Conservation (phyloP, 805 yeast genomes). For the Pichia gijzeniarum region DNA sequence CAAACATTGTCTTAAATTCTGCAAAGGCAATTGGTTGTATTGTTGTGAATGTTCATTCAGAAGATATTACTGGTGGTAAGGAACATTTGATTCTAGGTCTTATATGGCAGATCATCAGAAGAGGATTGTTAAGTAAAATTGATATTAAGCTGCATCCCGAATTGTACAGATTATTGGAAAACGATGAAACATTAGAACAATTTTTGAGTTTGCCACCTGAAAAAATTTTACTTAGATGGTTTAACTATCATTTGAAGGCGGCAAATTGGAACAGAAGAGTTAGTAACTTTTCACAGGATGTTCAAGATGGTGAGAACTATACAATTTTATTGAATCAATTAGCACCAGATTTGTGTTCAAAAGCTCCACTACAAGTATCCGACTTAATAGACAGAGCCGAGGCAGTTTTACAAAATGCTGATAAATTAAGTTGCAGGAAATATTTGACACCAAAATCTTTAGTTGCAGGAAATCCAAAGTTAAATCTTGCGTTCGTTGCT, state of each 20-base stretch:
- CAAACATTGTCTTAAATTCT: slow-evolving; percentile 94
- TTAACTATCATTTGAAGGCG: slow-evolving; percentile 89
- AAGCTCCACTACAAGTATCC: slow-evolving; percentile 69
- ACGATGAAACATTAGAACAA: slow-evolving; percentile 95
- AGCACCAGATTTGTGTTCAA: slow-evolving; percentile 76
- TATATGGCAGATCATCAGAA: slow-evolving; percentile 95
- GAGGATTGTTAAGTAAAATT: slow-evolving; percentile 90
- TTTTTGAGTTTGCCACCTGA: slow-evolving; percentile 96
- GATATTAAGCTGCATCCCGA: slow-evolving; percentile 97
- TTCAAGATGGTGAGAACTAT: slow-evolving; percentile 92
- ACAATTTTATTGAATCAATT: slow-evolving; percentile 85
- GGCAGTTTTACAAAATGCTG: slow-evolving; percentile 79
- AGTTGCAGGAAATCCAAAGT: slow-evolving; percentile 93
- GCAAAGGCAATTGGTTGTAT: slow-evolving; percentile 99
- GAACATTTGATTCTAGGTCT: slow-evolving; percentile 87
- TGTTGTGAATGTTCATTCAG: slow-evolving; percentile 95
- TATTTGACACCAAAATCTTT: slow-evolving; percentile 89
- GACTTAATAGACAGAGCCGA: slow-evolving; percentile 82
- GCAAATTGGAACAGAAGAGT: slow-evolving; percentile 89
- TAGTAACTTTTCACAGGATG: slow-evolving; percentile 77
- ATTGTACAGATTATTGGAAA: slow-evolving; percentile 87
- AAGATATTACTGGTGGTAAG: slow-evolving; percentile 87
- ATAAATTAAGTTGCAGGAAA: slow-evolving; percentile 85
- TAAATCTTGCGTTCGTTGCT: slow-evolving; percentile 95
- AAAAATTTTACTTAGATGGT: slow-evolving; percentile 94